Percentiles rank a stretch among this genome's conserved stretches.
Evolutionary conservation across 225 moss, liverwort and hornwort species (phyloP).

Genomic region (Polytrichum commune): DNA sequence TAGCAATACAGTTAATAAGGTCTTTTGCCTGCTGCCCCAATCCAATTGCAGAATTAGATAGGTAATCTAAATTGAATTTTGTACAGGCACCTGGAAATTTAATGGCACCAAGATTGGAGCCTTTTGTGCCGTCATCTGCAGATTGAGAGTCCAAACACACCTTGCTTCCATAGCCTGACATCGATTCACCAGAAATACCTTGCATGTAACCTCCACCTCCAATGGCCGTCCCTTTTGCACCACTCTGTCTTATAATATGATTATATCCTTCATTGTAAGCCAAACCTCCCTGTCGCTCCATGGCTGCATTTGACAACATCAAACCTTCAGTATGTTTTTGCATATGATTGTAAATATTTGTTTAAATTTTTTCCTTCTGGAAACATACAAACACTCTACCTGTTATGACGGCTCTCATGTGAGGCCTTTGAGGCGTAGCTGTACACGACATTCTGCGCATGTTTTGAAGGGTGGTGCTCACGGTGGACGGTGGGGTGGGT

Average conservation of each 20-base stretch:
- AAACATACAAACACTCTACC: not conserved
- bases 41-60: too few relatives aligned
- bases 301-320: constrained; percentile 9
- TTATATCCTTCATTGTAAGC: constrained; percentile 3
- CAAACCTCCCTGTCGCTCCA: constrained; percentile 16
- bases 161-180: constrained; percentile 9
- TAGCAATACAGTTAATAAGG: not conserved
- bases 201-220: constrained; percentile 2
- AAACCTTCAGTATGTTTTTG: not conserved
- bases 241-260: constrained; percentile 1
- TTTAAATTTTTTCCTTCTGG: not conserved
- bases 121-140: constrained; percentile 15
- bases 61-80: too few relatives aligned
- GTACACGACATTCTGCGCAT: constrained; percentile 6
- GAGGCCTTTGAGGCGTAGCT: constrained; percentile 13
- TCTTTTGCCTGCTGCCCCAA: too few relatives aligned
- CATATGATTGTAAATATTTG: not conserved
- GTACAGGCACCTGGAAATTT: constrained; percentile 7
- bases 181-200: constrained; percentile 8
- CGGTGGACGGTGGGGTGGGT: not conserved
- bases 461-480: constrained; percentile 6
- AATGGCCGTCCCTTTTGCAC: not conserved
- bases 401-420: constrained; percentile 2
- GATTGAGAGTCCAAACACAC: constrained; percentile 10
- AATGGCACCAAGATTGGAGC: constrained; percentile 12